A percentile compares a stretch with the other conserved stretches of the same genome.
These are phyloP conservation scores for Cladosporium sp. DNA, from an alignment of 2,329 filamentous ascomycete genomes.

Conservation along the genomic window DNA sequence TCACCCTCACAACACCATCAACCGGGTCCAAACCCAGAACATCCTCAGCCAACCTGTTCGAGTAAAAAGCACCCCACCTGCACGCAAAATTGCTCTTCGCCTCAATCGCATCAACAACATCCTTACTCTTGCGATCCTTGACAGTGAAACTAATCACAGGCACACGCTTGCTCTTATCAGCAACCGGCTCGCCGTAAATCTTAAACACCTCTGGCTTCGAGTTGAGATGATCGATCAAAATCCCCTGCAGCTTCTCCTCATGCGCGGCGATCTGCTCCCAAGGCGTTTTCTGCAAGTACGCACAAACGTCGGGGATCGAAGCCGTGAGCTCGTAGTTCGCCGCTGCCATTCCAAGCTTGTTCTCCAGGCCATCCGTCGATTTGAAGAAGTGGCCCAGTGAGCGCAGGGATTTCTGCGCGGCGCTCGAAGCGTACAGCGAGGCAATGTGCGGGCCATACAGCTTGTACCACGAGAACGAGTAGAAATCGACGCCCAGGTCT, in stretches of 20 bases:
- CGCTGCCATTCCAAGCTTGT: slow-evolving; percentile 69
- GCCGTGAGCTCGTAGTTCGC: slow-evolving; percentile 71
- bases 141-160: slow-evolving; percentile 70
- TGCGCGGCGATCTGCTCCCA: slow-evolving; percentile 60
- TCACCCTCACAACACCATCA: slow-evolving; percentile 69
- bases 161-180: slow-evolving; percentile 55
- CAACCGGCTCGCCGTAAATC: slow-evolving; percentile 59
- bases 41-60: slow-evolving; percentile 62
- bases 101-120: slow-evolving; percentile 65
- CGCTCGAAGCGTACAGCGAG: slow-evolving; percentile 65
- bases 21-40: slow-evolving; percentile 57
- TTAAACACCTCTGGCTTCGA: slow-evolving; percentile 53
- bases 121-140: slow-evolving; percentile 56
- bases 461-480: slow-evolving; percentile 81
- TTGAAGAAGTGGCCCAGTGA: slow-evolving; percentile 72
- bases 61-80: slow-evolving; percentile 70
- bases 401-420: slow-evolving; percentile 58
- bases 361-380: slow-evolving; percentile 55
- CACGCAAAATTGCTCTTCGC: slow-evolving; percentile 61
- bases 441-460: slow-evolving; percentile 77
- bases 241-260: slow-evolving; percentile 61
- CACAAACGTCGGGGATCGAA: slow-evolving; percentile 61
- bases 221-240: slow-evolving; percentile 62
- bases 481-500: slow-evolving; percentile 71
- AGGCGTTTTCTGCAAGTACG: slow-evolving; percentile 50